phyloP scores from a whole-genome alignment of 371 early-diverging fungal species.

The Actinomucor elegans region DNA sequence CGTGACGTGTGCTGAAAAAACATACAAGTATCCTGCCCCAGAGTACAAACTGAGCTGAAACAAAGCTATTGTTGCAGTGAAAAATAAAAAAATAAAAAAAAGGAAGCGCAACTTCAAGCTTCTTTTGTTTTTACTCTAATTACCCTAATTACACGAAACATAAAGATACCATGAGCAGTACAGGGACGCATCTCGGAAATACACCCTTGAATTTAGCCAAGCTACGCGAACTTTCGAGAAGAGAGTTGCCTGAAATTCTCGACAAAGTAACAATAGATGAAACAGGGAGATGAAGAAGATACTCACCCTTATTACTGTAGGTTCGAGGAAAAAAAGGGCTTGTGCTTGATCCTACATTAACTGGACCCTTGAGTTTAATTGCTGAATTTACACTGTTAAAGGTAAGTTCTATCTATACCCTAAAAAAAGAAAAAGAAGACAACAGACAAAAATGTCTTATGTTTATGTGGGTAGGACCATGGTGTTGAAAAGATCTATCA shows the following conservation, averaged over 20 bases:
- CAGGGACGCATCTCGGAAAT: constrained; percentile 46
- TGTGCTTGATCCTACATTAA: constrained; percentile 82
- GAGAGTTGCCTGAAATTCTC: constrained; percentile 69
- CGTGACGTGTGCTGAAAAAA: no score
- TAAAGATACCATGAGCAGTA: constrained; percentile 16
- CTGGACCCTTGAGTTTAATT: constrained; percentile 82
- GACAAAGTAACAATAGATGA: constrained; percentile 65
- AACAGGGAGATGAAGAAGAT: neutral
- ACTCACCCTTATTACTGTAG: constrained; percentile 42
- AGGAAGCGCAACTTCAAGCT: neutral
- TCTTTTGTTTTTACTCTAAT: neutral
- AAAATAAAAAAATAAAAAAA: neutral
- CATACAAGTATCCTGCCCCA: no score
- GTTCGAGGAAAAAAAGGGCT: constrained; percentile 89
- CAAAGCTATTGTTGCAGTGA: no score
- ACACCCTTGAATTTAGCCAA: constrained; percentile 59
- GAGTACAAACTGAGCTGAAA: constrained; percentile 2
- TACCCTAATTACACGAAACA: neutral
- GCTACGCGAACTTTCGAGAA: constrained; percentile 67
- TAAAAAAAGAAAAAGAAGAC: neutral
- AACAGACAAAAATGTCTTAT: no score
- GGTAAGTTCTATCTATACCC: constrained; percentile 34
- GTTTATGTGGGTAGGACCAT: constrained; percentile 69
- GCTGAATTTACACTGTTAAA: constrained; percentile 85
- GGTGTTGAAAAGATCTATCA: constrained; percentile 93